Conservation (phyloP, 129 eudicot species). For the Dittrichia graveolens region DNA sequence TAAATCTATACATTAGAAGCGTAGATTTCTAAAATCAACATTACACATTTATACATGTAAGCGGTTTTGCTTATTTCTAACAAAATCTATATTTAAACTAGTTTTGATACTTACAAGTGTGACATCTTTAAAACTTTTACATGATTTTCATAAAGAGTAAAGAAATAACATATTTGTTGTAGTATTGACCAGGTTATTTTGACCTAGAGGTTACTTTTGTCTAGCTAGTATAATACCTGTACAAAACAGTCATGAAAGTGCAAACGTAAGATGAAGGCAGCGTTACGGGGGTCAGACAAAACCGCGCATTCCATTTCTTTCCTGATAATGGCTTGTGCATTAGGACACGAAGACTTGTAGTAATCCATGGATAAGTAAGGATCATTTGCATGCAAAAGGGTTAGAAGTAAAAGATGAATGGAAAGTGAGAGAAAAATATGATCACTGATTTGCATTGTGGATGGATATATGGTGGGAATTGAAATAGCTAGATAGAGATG, state of each 20-base stretch:
- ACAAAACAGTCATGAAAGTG: constrained; percentile 92
- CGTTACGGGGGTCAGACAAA: constrained; percentile 70
- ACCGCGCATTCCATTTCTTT: constrained; percentile 90
- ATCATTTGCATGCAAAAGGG: constrained; percentile 47
- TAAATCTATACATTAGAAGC: too few species aligned
- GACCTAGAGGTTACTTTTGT: too few species aligned
- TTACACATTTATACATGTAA: too few species aligned
- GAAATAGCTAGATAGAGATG: neutral
- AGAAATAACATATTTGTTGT: too few species aligned
- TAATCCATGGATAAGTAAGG: constrained; percentile 67
- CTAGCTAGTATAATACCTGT: constrained; percentile 39
- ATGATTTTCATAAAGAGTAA: too few species aligned
- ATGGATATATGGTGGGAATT: neutral
- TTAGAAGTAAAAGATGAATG: constrained; percentile 26
- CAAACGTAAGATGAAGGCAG: constrained; percentile 67
- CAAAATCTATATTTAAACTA: too few species aligned
- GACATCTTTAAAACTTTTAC: too few species aligned
- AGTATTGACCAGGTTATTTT: too few species aligned
- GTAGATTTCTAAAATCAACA: too few species aligned
- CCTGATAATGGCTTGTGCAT: constrained; percentile 53
- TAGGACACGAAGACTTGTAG: constrained; percentile 64
- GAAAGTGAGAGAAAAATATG: constrained; percentile 11
- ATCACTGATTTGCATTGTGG: constrained; percentile 18
- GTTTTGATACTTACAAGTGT: too few species aligned
- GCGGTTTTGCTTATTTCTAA: too few species aligned